Evolutionary conservation across 2,329 filamentous ascomycete species (phyloP), one percentile per base, ranked within the genome.

Genomic region (Neobulgaria alba): DNA sequence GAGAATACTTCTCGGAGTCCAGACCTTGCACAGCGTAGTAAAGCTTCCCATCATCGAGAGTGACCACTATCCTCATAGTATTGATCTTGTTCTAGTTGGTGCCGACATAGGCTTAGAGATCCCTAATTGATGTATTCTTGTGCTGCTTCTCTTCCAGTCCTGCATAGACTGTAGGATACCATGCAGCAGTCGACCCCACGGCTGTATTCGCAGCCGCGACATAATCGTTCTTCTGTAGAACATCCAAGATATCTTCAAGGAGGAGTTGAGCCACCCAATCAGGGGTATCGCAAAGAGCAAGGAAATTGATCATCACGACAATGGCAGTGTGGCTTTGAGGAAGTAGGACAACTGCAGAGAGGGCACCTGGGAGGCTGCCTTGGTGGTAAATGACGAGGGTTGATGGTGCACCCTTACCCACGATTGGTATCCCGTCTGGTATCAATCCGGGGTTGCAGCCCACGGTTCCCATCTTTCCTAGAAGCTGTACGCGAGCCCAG

Each of bases 401-500:
- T n/a, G 34, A 21, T 12, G 16, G 12, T 31, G 19, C 17, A n/a
- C 16, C 16, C n/a, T 36, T 36, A n/a, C 34, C 34, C 12, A 36
- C 34, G 12, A 36, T 20, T 9, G 34, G 34, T 20, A 36, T 36
- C 12, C 29, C 29, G 29, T 12, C 16, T 14, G 29, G 29, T 31
- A 15, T 5, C 29, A 31, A 15, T 5, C 29, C 29, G n/a, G n/a
- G n/a, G 12, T 31, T 31, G 29, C n/a, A 15, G 16, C 29, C 29
- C 12, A 31, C 12, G 29, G 29, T 15, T 12, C 29, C 29, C 29
- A 43, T 26, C 8, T 16, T 33, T 21, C 36, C 51, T 9, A 53
- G 57, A 4, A 58, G 43, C 8, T 47, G 39, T 23, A 39, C 37
- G 31, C 50, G 44, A 3, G 45, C 42, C 57, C 55, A 59, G 15